Evolutionary conservation across 1,284 basidiomycete genomes (phyloP), one percentile per base, ranked within the genome.

Genomic region (Flammula alnicola): DNA sequence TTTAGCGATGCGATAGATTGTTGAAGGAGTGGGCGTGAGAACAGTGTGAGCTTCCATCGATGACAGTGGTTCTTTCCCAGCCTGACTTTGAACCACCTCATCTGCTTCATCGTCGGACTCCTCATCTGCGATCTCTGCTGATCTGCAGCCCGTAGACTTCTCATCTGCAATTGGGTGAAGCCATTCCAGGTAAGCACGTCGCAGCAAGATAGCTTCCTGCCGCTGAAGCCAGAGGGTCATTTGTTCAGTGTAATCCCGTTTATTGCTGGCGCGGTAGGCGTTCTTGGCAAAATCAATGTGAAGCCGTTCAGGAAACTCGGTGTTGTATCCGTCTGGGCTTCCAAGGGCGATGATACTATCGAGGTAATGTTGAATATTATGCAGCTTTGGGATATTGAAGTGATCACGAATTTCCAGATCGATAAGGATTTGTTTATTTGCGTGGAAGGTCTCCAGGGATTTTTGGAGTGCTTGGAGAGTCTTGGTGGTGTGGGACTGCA

Each of bases 331-430:
- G 22, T 56, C 54, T 1, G 47, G 16, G 11, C 16, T 46, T 33
- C 54, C 54, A 27, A 46, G n/a, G n/a, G n/a, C n/a, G n/a, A 38
- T 2, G 35, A 41, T n/a, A 16, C 23, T 4, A 49, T 55, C 1
- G 22, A 43, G 5, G 3, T 44, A 44, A n/a, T 44, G 42, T 22
- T 12, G 4, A 1, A 44, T 2, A 3, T 57, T 49, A 40, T 73
- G 71, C 2, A 74, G 27, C 44, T 75, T 75, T 1, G 64, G 67
- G 25, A 76, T 69, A 44, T 73, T 69, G 60, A 76, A 72, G 39
- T 61, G 54, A 12, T 49, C 17, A 12, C 54, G 51, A 20, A 52
- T 44, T 6, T 33, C 39, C 3, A 58, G 47, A 10, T 57, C 35
- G 1, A 51, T 19, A 33, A 63, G 60, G 4, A 60, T 25, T 9